phyloP scores from a whole-genome alignment of 306 rosid genomes.

The Medicago ruthenica region DNA sequence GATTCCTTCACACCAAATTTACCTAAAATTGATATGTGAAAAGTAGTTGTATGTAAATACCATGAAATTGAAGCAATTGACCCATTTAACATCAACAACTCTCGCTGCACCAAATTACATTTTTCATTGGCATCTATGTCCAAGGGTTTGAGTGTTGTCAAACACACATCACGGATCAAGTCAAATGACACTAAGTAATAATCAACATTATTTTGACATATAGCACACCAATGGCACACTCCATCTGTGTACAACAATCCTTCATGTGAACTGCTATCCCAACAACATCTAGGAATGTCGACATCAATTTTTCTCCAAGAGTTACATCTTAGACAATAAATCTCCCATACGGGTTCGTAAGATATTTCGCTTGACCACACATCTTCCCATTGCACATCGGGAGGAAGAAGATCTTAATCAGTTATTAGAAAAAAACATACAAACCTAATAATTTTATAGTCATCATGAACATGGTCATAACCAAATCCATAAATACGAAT shows the following conservation, averaged over 20 bases:
- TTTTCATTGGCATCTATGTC: not conserved
- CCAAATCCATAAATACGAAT: not conserved
- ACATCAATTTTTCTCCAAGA: not conserved
- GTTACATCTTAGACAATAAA: not conserved
- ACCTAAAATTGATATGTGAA: not conserved
- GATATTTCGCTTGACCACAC: not conserved
- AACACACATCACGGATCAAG: not conserved
- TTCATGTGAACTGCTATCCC: not conserved
- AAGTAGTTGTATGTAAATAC: not conserved
- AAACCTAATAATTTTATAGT: not conserved
- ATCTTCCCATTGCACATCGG: not conserved
- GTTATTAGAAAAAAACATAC: not conserved
- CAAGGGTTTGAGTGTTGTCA: not conserved
- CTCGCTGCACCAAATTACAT: not conserved
- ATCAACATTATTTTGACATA: not conserved
- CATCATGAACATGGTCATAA: not conserved
- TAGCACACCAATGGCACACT: not conserved
- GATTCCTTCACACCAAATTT: not conserved
- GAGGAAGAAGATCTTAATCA: not conserved
- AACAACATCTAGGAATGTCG: not conserved
- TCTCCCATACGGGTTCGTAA: not conserved
- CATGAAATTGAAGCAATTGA: not conserved
- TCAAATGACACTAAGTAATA: not conserved
- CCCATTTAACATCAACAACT: not conserved
- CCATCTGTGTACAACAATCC: not conserved